Base-by-base conservation (phyloP, 352 stramenopile genomes). In the Aphanomyces stellatus region DNA sequence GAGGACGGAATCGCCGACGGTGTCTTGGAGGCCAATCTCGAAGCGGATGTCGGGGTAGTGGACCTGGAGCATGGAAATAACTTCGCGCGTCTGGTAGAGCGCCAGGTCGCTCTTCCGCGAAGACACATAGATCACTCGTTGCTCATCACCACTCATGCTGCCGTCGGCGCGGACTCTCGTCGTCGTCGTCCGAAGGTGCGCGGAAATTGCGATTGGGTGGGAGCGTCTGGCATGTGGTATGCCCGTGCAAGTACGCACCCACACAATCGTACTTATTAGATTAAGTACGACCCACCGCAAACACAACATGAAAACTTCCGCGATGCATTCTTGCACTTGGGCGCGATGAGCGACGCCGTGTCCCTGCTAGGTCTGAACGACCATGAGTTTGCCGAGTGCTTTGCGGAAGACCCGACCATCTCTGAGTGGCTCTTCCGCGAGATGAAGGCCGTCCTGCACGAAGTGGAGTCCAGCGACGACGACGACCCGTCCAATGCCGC, bases 81-180 rank as follows among this genome's bases (percentile, higher is more conserved):
- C 86, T 40, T 90, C 81, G 62, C 81, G 87, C 68, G 88, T 96
- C 76, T 96, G 88, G 37, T 78, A 78, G 82, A 96, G 92, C 53
- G 88, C 88, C 25, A 96, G 72, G 51, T 91, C 83, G 71, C 81
- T 92, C 81, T 95, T 95, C 62, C 88, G 85, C 13, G 87, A 93
- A 1, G 83, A 88, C 55, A 93, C 82, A 75, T 86, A 92, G 66
- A 93, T 78, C 37, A 48, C 35, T 35, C 55, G 41, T 22, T 43
- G 24, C 5, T 8, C 27, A 1, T 51, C 55, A 41, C 31, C 30
- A 7, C 6, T 53, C 19, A 22, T 53, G n/a, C n/a, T n/a, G n/a
- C n/a, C n/a, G n/a, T n/a, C n/a, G n/a, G n/a, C n/a, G n/a, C n/a
- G n/a, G n/a, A n/a, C n/a, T n/a, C n/a, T n/a, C 19, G 19, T 63